Base-by-base conservation (phyloP, 139 green algal species). In the Micromonas pusilla region DNA sequence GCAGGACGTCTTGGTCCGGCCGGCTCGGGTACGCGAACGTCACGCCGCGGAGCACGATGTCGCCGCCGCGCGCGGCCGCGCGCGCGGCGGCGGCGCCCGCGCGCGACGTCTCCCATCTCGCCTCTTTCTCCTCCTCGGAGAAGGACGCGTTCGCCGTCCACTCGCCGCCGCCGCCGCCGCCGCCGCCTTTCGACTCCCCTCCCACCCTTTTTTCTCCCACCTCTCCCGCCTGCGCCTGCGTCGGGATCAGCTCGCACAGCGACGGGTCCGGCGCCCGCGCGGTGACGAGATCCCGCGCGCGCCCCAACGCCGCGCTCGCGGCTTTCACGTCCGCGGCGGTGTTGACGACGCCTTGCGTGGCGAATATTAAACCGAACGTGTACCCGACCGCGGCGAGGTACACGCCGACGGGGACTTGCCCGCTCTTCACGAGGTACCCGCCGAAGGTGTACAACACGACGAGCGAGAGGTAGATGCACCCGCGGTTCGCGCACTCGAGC, bases 1-100 rank as follows among this genome's bases (percentile, higher is more conserved):
- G 26, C 36, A 81, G 70, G 13, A 84, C 39, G 5, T 33, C 28
- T 26, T 53, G 26, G 65, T 57, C 45, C 45, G 73, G 65, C 0
- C 81, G 81, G 19, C 52, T 25, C 3, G 81, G 81, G 66, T 85
- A 85, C 1, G 76, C 54, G 33, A 85, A 85, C 36, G 16, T 9
- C 25, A 85, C 77, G 64, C 30, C 67, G n/a, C 79, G 2, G 3
- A 82, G 39, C n/a, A 62, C 45, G 2, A 84, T 52, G 20, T 77
- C 66, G 20, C 80, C 80, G 45, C 9, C 9, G 9, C 45, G 9
- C 45, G 45, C 45, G 9, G 45, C 45, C 9, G 9, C 16, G 9
- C 45, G 9, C 45, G 45, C 45, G 45, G 9, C 9, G 45, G 9
- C 16, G 9, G 45, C 45, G 45, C 45, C 9, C 45, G 45, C 9